Evolutionary conservation across 2,329 filamentous ascomycete genomes (phyloP).

Genomic region (Cordyceps javanica): DNA sequence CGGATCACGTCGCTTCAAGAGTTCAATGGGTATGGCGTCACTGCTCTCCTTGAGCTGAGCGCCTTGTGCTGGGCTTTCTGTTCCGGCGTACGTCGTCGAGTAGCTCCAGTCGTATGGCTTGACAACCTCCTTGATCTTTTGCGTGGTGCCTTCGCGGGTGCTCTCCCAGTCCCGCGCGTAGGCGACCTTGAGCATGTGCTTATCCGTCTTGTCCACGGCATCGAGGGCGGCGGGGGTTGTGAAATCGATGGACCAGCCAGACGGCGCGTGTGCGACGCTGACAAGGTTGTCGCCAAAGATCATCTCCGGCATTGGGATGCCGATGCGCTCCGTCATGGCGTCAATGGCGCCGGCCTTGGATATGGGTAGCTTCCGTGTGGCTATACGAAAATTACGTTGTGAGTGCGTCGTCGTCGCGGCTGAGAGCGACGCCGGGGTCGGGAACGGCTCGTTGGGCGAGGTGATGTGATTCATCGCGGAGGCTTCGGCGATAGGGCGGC

Average conservation of each 20-base stretch:
- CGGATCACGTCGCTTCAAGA: slow-evolving; percentile 82
- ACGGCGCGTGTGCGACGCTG: slow-evolving; percentile 63
- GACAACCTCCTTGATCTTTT: slow-evolving; percentile 87
- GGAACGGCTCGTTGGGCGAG: slow-evolving; percentile 47
- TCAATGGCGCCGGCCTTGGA: slow-evolving; percentile 89
- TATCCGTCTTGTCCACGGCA: slow-evolving; percentile 87
- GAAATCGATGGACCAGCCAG: slow-evolving; percentile 76
- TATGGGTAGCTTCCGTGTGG: slow-evolving; percentile 86
- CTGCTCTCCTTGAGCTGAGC: slow-evolving; percentile 25
- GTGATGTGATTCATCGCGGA: slow-evolving; percentile 33
- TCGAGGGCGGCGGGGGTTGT: slow-evolving; percentile 83
- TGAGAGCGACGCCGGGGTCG: slow-evolving; percentile 42
- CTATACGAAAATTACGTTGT: slow-evolving; percentile 66
- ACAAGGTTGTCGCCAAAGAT: slow-evolving; percentile 96
- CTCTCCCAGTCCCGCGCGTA: slow-evolving; percentile 81
- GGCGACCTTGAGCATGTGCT: slow-evolving; percentile 85
- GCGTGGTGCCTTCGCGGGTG: slow-evolving; percentile 65
- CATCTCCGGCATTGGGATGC: slow-evolving; percentile 94
- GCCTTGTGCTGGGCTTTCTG: slow-evolving; percentile 26
- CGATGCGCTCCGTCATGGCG: slow-evolving; percentile 68
- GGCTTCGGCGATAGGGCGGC: background rate
- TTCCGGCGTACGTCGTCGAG: slow-evolving; percentile 79
- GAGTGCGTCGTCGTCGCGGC: slow-evolving; percentile 50
- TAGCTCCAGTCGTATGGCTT: slow-evolving; percentile 99
- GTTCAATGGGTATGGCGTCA: slow-evolving; percentile 68